Conservation (phyloP, 306 rosid species). For the Malus sieversii region DNA sequence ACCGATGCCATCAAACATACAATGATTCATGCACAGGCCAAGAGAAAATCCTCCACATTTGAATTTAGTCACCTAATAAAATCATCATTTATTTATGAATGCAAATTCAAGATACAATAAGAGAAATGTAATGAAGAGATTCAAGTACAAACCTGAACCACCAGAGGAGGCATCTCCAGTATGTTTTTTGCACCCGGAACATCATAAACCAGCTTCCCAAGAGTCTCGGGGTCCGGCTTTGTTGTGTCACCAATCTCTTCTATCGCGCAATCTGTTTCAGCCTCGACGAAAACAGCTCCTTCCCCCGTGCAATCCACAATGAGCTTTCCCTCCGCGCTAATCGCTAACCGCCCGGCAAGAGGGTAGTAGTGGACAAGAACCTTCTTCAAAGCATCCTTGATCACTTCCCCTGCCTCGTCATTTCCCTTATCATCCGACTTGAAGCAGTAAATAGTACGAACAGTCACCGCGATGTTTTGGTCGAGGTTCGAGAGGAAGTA, state of each 20-base stretch:
- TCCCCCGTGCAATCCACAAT: conserved; percentile 57
- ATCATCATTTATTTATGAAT: background rate
- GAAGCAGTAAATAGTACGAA: conserved; percentile 56
- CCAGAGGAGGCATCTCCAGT: conserved; percentile 68
- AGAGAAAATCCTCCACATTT: conserved; percentile 72
- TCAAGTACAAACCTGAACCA: conserved; percentile 54
- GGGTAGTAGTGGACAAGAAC: conserved; percentile 69
- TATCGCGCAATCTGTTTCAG: conserved; percentile 55
- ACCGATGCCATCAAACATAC: conserved; percentile 63
- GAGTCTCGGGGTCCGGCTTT: conserved; percentile 56
- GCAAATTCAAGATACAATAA: background rate
- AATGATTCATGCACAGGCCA: conserved; percentile 57
- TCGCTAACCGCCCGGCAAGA: conserved; percentile 44
- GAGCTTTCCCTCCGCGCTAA: conserved; percentile 65
- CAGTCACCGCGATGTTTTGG: conserved; percentile 55
- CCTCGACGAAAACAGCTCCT: conserved; percentile 80
- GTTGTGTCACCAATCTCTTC: conserved; percentile 65
- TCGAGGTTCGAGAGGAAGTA: conserved; percentile 71
- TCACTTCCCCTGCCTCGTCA: conserved; percentile 40
- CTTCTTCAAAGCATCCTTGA: conserved; percentile 44
- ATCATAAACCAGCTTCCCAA: conserved; percentile 58
- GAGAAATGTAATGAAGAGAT: background rate
- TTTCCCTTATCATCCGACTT: conserved; percentile 44
- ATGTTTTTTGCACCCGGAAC: conserved; percentile 54
- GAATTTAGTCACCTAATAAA: conserved; percentile 58